Evolutionary conservation across 306 rosid genomes (phyloP).

Genomic region (Lathyrus tuberosus): DNA sequence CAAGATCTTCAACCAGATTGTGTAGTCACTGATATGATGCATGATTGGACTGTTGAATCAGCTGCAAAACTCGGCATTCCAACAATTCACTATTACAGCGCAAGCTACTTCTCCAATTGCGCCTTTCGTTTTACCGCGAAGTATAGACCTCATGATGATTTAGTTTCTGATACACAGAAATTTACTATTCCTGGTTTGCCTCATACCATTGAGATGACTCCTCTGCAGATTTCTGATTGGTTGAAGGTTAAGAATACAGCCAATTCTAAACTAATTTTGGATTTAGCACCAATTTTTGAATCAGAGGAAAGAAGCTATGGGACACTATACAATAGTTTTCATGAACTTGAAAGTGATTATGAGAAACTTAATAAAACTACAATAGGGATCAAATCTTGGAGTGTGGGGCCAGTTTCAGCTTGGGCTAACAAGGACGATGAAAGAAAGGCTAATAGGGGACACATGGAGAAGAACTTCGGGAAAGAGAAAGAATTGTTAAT

Average conservation of each 20-base stretch:
- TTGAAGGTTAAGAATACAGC: neutral
- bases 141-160: constrained; percentile 27
- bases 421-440: constrained; percentile 24
- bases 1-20: constrained; percentile 38
- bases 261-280: no score
- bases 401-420: constrained; percentile 37
- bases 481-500: constrained; percentile 8
- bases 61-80: constrained; percentile 40
- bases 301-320: constrained; percentile 42
- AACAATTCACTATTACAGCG: constrained; percentile 36
- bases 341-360: constrained; percentile 38
- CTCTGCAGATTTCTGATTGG: constrained; percentile 1
- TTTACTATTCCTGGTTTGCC: constrained; percentile 35
- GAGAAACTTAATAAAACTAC: constrained; percentile 23
- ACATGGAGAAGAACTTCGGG: neutral
- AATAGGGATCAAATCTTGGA: constrained; percentile 39
- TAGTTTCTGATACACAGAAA: constrained; percentile 16
- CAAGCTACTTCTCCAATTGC: constrained; percentile 38
- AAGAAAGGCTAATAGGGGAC: constrained; percentile 14
- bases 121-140: neutral
- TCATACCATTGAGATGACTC: constrained; percentile 22
- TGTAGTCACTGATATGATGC: constrained; percentile 30
- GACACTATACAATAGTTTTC: constrained; percentile 32
- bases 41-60: constrained; percentile 42
- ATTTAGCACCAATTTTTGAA: neutral